Evolutionary conservation across 306 rosid species (phyloP), one percentile per base, ranked within the genome.

Genomic region (Corylus heterophylla): DNA sequence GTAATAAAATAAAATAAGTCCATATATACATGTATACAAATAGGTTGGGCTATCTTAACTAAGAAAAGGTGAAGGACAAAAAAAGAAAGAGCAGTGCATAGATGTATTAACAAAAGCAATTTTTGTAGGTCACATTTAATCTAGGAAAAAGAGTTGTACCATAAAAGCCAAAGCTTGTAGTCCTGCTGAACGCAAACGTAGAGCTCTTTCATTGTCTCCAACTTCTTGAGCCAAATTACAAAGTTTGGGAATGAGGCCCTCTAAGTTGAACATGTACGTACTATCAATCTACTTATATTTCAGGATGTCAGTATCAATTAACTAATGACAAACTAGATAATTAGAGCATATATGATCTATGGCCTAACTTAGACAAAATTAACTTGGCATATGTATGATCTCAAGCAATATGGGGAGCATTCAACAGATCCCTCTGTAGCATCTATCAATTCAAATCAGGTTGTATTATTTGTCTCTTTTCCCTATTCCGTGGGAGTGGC

Each of bases 251-350:
- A 92, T 90, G 75, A 95, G 89, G 76, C 98, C 97, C 89, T 93
- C 99, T 71, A 93, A 85, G 90, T 89, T 93, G 98, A 95, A 91
- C 90, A 91, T 88, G 89, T 85, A 90, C 10, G 98, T 81, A 83
- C 92, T 81, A 80, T 95, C 97, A 81, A 85, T 89, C 98, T 94
- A 86, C 78, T 83, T 88, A 81, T 63, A 92, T 76, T 79, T 82
- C 77, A 78, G 74, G 44, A 79, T 11, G 81, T 90, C 84, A 94
- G 90, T 79, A 85, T 67, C 85, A 63, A 61, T 79, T 71, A 78
- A 74, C 55, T 52, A 52, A 44, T 49, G n/a, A 42, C 44, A 63
- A 79, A n/a, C 48, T 35, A 45, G 59, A 63, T 79, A 27, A 39
- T 4, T 16, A 2, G 5, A 39, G 69, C 74, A 76, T 48, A 5